phyloP scores from a whole-genome alignment of 225 moss, liverwort and hornwort species.

The Pseudoscleropodium purum region DNA sequence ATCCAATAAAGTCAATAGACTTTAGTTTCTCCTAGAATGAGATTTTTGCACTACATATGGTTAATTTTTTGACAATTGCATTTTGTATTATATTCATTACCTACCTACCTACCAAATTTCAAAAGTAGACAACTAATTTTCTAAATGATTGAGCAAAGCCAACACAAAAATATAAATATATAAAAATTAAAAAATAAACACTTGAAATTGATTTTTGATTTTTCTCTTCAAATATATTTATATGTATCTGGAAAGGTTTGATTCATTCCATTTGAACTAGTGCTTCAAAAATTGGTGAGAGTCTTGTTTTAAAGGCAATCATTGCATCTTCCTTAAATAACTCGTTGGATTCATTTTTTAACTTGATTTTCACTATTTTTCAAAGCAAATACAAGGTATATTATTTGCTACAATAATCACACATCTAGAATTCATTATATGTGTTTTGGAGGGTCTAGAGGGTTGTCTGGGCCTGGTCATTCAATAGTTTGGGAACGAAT shows the following conservation, averaged over 20 bases:
- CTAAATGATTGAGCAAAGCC: accelerated
- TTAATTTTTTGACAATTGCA: accelerated
- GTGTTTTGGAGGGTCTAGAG: no score
- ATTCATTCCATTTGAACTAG: background rate
- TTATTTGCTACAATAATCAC: background rate
- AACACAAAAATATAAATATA: background rate
- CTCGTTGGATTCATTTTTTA: background rate
- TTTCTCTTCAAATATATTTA: background rate
- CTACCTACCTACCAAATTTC: background rate
- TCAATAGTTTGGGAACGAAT: no score
- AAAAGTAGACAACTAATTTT: no score
- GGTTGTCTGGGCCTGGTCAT: no score
- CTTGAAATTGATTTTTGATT: no score
- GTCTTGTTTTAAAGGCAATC: background rate
- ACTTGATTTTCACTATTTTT: background rate
- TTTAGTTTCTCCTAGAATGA: accelerated
- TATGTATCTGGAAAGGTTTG: accelerated
- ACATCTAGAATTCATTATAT: background rate
- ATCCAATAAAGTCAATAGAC: accelerated
- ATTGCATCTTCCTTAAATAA: background rate
- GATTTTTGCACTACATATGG: background rate
- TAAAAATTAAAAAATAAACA: no score
- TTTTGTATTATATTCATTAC: accelerated
- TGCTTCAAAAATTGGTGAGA: background rate
- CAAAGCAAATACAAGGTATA: accelerated